Base-by-base conservation (phyloP, 306 rosid genomes). In the Quercus berberidifolia region DNA sequence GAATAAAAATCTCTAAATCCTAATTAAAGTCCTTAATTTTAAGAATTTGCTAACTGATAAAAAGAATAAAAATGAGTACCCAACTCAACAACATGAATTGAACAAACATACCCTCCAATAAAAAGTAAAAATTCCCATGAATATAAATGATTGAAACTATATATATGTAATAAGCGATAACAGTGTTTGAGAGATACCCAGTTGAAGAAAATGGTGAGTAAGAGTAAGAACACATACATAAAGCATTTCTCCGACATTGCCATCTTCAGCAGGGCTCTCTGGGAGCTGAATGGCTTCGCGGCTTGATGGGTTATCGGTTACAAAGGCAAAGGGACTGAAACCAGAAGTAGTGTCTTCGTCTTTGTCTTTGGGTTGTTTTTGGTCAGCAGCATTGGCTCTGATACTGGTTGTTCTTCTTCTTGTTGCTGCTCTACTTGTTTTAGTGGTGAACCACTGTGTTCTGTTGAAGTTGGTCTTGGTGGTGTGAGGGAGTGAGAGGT, bases 191-290 rank as follows among this genome's bases (percentile, higher is more conserved):
- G 54, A 20, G 51, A 4, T 4, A 3, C 4, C 55, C 43, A 58
- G 55, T 30, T 57, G 4, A 67, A 79, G 7, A 46, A 33, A 1
- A 49, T 79, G 46, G 20, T 14, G 21, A 14, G 59, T 14, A 12
- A 28, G 54, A 49, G 46, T 38, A 38, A 38, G 46, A 38, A 38
- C 46, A 54, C 90, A 82, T 83, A 95, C 99, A 82, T 95, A 80
- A 58, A 95, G 87, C 98, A 95, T 92, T 85, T 95, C 94, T 71
- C 99, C 99, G 33, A 92, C 99, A 79, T 95, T 95, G 83, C 99
- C 99, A 58, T 87, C 97, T 80, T 95, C 98, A 28, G 98, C 98
- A 49, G 99, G 99, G 74, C 1, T 86, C 71, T 89, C 87, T 26
- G 89, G 92, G 71, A 95, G 83, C 84, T 95, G 99, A 86, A 95